Conservation (phyloP, 805 yeast species). For the Wickerhamiella siamensis region DNA sequence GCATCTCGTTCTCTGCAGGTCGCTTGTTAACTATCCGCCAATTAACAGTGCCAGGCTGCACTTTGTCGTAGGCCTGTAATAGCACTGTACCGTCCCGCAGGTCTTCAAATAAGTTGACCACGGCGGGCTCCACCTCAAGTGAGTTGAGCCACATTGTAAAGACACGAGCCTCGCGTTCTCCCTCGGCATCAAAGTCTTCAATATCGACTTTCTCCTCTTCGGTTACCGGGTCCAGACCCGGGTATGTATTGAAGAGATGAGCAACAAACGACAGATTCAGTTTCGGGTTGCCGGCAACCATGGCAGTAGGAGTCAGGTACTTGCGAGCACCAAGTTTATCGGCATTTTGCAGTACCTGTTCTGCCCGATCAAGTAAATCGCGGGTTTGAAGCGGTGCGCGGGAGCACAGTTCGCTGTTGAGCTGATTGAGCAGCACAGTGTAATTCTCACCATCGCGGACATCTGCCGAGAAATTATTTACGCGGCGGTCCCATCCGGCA, state of each 20-base stretch:
- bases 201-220: constrained; percentile 74
- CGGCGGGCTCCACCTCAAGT: constrained; percentile 89
- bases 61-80: constrained; percentile 89
- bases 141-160: constrained; percentile 96
- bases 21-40: constrained; percentile 67
- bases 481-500: constrained; percentile 80
- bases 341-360: constrained; percentile 70
- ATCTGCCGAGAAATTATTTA: constrained; percentile 72
- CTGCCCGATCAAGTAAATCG: constrained; percentile 72
- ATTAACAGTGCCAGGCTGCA: constrained; percentile 83
- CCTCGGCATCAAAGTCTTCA: constrained; percentile 98
- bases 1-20: constrained; percentile 54
- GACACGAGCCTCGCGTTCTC: constrained; percentile 98
- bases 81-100: constrained; percentile 82
- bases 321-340: constrained; percentile 86
- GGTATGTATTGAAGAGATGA: constrained; percentile 88
- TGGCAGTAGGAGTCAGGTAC: constrained; percentile 82
- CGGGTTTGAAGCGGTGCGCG: constrained; percentile 64
- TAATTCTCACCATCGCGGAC: constrained; percentile 92
- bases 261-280: constrained; percentile 96
- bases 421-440: constrained; percentile 75
- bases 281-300: constrained; percentile 93
- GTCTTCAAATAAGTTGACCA: constrained; percentile 82
- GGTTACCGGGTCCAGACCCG: constrained; percentile 91
- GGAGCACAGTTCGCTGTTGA: constrained; percentile 73